Conservation (phyloP, 176 grass and related monocot genomes). For the Microstegium vimineum region DNA sequence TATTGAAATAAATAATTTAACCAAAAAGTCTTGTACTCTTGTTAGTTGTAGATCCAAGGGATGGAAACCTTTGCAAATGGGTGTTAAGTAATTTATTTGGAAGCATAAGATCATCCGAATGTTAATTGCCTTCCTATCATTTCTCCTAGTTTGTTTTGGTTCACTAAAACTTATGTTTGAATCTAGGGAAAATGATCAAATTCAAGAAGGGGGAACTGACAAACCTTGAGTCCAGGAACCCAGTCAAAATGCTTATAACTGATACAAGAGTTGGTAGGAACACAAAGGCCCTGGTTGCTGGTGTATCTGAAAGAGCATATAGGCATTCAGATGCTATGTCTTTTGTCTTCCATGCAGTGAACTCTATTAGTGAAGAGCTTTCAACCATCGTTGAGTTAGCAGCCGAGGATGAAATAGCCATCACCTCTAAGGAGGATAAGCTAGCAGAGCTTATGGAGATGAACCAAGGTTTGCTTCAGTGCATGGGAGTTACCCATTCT, state of each 20-base stretch:
- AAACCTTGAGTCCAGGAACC: slow-evolving; percentile 48
- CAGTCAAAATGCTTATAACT: slow-evolving; percentile 86
- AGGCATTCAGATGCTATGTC: slow-evolving; percentile 71
- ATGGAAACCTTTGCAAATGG: neutral
- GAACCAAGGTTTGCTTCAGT: slow-evolving; percentile 96
- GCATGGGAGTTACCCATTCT: slow-evolving; percentile 81
- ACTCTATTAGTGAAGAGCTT: slow-evolving; percentile 76
- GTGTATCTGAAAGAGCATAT: slow-evolving; percentile 68
- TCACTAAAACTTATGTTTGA: slow-evolving; percentile 19
- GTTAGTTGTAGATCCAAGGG: too few relatives aligned
- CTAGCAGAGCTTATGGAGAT: slow-evolving; percentile 89
- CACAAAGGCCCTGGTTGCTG: slow-evolving; percentile 76
- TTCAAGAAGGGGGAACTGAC: slow-evolving; percentile 67
- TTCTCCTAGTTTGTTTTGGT: neutral
- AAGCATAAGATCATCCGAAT: neutral
- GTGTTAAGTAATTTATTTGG: neutral
- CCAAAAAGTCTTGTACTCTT: too few relatives aligned
- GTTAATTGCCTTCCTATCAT: slow-evolving; percentile 5
- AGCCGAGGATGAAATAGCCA: slow-evolving; percentile 47
- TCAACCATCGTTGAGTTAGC: slow-evolving; percentile 54
- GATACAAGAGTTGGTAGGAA: slow-evolving; percentile 91
- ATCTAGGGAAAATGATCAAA: slow-evolving; percentile 79
- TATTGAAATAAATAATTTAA: neutral
- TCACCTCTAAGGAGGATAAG: slow-evolving; percentile 76
- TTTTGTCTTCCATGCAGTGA: slow-evolving; percentile 64